These are phyloP conservation scores for Neonectria neomacrospora DNA, from an alignment of 2,329 filamentous ascomycete species.

Conservation along the genomic window DNA sequence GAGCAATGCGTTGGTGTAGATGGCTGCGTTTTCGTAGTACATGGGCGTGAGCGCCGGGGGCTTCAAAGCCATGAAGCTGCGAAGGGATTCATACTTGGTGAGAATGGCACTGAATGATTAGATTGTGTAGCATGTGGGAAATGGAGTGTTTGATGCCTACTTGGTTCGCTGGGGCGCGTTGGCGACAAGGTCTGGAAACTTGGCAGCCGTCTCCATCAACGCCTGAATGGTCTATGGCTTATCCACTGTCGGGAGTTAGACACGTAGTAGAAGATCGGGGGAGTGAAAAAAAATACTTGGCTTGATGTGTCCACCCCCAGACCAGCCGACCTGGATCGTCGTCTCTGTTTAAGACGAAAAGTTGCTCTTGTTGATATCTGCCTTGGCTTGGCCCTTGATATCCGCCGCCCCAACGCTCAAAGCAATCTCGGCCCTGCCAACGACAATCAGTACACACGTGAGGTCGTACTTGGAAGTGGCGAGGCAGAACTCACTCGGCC, in stretches of 20 bases:
- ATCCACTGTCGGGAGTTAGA: background rate
- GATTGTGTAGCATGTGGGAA: too few species aligned
- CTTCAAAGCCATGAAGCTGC: slow-evolving; percentile 2
- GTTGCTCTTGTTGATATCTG: background rate
- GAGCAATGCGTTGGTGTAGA: slow-evolving; percentile 11
- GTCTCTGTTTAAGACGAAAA: slow-evolving; percentile 9
- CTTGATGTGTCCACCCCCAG: slow-evolving; percentile 24
- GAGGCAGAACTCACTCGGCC: background rate
- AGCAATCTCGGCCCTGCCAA: background rate
- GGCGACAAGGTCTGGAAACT: slow-evolving; percentile 13
- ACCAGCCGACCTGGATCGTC: slow-evolving; percentile 18
- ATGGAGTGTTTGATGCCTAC: too few species aligned
- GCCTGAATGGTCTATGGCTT: slow-evolving; percentile 14
- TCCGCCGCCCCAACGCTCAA: background rate
- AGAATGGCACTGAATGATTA: background rate
- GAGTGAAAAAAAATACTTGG: background rate
- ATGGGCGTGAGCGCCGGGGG: background rate
- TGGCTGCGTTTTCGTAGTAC: slow-evolving; percentile 5
- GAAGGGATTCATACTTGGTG: slow-evolving; percentile 6
- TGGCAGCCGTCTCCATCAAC: slow-evolving; percentile 11
- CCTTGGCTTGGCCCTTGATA: background rate
- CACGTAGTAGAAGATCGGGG: too few species aligned
- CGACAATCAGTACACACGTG: too few species aligned
- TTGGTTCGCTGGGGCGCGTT: slow-evolving; percentile 1
- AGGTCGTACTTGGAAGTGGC: too few species aligned